These are phyloP conservation scores for Phytophthora podocarpi DNA, from an alignment of 352 stramenopile genomes.

Conservation along the genomic window DNA sequence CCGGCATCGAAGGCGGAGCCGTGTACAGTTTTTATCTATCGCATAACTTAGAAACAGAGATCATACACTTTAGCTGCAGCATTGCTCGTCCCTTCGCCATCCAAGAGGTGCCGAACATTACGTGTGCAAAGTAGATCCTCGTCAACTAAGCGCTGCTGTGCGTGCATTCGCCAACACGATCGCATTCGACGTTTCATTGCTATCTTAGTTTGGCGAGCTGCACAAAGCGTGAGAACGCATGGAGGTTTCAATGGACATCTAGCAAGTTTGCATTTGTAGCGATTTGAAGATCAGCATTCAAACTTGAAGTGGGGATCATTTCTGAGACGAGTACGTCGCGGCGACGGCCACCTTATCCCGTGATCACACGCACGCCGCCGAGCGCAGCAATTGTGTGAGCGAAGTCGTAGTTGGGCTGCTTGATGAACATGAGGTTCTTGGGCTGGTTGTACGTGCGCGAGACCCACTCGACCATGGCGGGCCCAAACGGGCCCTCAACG, in stretches of 20 bases:
- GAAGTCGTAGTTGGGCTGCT: slow-evolving; percentile 95
- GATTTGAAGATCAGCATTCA: neutral
- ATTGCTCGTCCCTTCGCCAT: neutral
- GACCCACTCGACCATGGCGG: slow-evolving; percentile 93
- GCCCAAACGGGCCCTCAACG: slow-evolving; percentile 87
- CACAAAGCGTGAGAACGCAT: too few relatives aligned
- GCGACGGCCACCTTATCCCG: slow-evolving; percentile 46
- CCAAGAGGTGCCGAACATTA: neutral
- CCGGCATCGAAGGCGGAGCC: slow-evolving; percentile 16
- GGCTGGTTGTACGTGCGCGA: slow-evolving; percentile 88
- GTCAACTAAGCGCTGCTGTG: too few relatives aligned
- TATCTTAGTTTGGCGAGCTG: too few relatives aligned
- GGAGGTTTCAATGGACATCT: too few relatives aligned
- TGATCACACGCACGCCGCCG: slow-evolving; percentile 93
- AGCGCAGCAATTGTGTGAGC: slow-evolving; percentile 92
- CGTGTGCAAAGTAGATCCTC: too few relatives aligned
- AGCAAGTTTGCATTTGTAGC: neutral
- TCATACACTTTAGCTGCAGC: neutral
- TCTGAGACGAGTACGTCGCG: neutral
- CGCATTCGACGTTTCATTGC: too few relatives aligned
- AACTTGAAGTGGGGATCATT: slow-evolving; percentile 16
- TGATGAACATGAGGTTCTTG: slow-evolving; percentile 97
- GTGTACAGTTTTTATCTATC: slow-evolving; percentile 43
- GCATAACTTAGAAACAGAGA: slow-evolving; percentile 35
- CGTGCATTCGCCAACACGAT: too few relatives aligned